Evolutionary conservation across 805 yeast species (phyloP).

Genomic region (Myxozyma neglecta): DNA sequence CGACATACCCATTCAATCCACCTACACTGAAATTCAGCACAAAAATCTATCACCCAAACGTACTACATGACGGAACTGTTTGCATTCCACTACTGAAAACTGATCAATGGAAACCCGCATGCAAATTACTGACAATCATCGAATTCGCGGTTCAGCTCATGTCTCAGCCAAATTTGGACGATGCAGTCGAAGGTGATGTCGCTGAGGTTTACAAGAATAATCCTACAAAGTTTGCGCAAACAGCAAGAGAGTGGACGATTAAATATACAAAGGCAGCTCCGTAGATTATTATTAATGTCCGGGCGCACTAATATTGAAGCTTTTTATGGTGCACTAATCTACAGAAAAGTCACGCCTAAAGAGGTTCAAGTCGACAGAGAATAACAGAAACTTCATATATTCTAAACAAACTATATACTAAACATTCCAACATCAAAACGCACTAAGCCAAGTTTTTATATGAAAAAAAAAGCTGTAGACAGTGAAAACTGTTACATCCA

Average conservation of each 20-base stretch:
- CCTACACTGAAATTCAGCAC: constrained; percentile 78
- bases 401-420: background rate
- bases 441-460: background rate
- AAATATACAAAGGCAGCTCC: constrained; percentile 13
- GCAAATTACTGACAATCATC: constrained; percentile 78
- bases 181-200: constrained; percentile 87
- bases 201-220: constrained; percentile 85
- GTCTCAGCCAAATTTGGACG: constrained; percentile 88
- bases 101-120: constrained; percentile 91
- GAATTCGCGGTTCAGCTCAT: constrained; percentile 78
- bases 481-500: background rate
- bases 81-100: constrained; percentile 78
- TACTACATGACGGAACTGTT: constrained; percentile 80
- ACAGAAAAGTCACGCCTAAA: background rate
- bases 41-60: constrained; percentile 85
- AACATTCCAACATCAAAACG: background rate
- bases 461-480: background rate
- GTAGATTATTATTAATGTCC: background rate
- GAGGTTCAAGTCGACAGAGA: background rate
- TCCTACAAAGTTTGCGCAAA: constrained; percentile 77
- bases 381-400: background rate
- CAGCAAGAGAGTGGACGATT: constrained; percentile 86
- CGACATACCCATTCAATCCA: constrained; percentile 88
- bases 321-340: background rate
- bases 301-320: background rate